Conservation (phyloP, 805 yeast genomes). For the Wickerhamiella lipophila region DNA sequence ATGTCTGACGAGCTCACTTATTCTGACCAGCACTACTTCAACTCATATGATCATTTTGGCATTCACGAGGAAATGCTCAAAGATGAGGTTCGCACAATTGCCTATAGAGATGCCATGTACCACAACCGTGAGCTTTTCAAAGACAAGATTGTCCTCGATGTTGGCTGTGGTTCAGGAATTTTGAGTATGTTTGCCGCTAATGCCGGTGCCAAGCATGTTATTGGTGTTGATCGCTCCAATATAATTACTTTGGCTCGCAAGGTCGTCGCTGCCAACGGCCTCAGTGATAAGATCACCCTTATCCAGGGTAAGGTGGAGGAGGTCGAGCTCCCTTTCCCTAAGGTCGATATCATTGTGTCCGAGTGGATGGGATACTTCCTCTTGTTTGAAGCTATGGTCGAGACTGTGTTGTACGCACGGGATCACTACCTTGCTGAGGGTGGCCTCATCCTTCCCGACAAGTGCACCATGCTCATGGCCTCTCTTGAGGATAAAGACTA, state of each 20-base stretch:
- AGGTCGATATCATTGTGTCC: conserved; percentile 88
- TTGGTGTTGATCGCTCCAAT: conserved; percentile 94
- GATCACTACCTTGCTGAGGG: conserved; percentile 68
- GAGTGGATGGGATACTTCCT: conserved; percentile 99
- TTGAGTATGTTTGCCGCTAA: conserved; percentile 94
- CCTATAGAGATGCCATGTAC: conserved; percentile 84
- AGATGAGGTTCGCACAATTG: conserved; percentile 81
- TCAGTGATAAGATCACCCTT: conserved; percentile 72
- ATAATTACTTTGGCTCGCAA: conserved; percentile 94
- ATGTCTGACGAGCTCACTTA: conserved; percentile 24
- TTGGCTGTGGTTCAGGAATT: conserved; percentile 98
- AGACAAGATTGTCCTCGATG: conserved; percentile 89
- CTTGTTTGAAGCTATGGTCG: conserved; percentile 94
- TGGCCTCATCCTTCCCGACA: conserved; percentile 91
- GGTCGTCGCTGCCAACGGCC: conserved; percentile 73
- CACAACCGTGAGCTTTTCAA: conserved; percentile 81
- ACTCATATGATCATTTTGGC: conserved; percentile 92
- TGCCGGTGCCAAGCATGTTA: conserved; percentile 98
- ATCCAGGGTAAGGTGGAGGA: conserved; percentile 92
- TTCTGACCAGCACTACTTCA: conserved; percentile 81
- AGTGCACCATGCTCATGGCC: conserved; percentile 78
- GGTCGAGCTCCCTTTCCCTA: conserved; percentile 62
- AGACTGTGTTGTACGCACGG: conserved; percentile 87
- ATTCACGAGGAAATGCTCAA: conserved; percentile 98
- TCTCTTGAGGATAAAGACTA: conserved; percentile 88